Evolutionary conservation across 1,284 basidiomycete species (phyloP), one percentile per base, ranked within the genome.

Genomic region (Polyporus tsugae): DNA sequence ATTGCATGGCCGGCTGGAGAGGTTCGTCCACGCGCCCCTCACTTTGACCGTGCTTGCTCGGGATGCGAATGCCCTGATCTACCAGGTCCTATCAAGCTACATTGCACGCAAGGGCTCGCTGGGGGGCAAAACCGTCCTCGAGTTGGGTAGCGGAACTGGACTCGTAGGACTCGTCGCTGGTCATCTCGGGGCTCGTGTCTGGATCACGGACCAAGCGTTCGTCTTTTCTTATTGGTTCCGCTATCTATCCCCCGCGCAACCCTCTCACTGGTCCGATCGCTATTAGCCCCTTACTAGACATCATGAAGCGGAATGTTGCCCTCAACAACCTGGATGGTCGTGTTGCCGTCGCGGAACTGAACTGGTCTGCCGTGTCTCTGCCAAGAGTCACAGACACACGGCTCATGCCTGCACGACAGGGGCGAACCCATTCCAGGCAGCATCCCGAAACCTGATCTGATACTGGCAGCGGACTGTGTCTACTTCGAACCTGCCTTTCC

Each of bases 401-500:
- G 68, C 76, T 36, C 79, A 64, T 68, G 41, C 60, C 7, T 64
- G 49, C 66, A 69, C 61, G 70, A 62, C 72, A 91, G 91, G 91
- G 91, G 90, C 38, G 79, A 82, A 38, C 79, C 84, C 7, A 74
- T 86, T 61, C 85, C 88, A 35, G 59, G 17, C 44, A 76, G 80
- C 25, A 80, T 89, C 19, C 76, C 79, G 29, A 85, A 82, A 5
- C 86, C 90, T 7, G 89, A 95, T 73, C 71, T 97, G 35, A 85
- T 96, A 66, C 84, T 96, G 6, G 94, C 93, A 0, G 95, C 95
- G 1, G 96, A 98, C 78, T 98, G 96, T 76, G 95, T 98, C 6
- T 98, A 98, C 81, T 95, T 95, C 74, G 96, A 98, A 81, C 93
- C 94, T n/a, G 92, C 95, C 0, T 98, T 98, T 76, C 92, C 95